These are phyloP conservation scores for Scleroderma citrinum DNA, from an alignment of 768 basidiomycete genomes.

Conservation along the genomic window DNA sequence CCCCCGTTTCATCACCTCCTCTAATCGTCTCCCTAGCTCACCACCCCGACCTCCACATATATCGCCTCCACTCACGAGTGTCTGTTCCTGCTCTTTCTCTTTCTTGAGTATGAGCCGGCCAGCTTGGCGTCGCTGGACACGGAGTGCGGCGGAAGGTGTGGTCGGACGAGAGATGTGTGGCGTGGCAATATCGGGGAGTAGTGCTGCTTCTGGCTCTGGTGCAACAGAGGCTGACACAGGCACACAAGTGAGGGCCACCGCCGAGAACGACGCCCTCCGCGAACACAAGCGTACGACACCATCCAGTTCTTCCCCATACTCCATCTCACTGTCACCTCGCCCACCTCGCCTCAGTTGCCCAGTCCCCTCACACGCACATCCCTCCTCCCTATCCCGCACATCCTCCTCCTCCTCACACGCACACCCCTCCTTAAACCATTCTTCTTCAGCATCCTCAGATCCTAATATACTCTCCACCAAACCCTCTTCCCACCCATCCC, in stretches of 20 bases:
- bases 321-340: too few relatives aligned
- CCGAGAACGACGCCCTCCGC: too few relatives aligned
- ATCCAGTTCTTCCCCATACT: neutral
- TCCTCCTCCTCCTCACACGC: conserved; percentile 6
- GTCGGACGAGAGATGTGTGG: conserved; percentile 8
- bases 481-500: conserved; percentile 92
- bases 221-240: too few relatives aligned
- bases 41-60: conserved; percentile 76
- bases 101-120: conserved; percentile 48
- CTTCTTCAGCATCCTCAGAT: conserved; percentile 61
- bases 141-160: conserved; percentile 19
- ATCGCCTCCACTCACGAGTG: conserved; percentile 66
- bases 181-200: neutral
- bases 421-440: conserved; percentile 53
- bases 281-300: neutral
- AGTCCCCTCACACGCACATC: neutral
- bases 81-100: conserved; percentile 64
- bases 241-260: too few relatives aligned
- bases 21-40: conserved; percentile 67
- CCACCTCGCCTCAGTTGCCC: too few relatives aligned
- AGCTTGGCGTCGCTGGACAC: conserved; percentile 31
- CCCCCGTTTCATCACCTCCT: conserved; percentile 29
- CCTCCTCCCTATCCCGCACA: conserved; percentile 7
- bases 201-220: too few relatives aligned
- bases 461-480: conserved; percentile 71